Base-by-base conservation (phyloP, 805 yeast genomes). In the Candida maesae region DNA sequence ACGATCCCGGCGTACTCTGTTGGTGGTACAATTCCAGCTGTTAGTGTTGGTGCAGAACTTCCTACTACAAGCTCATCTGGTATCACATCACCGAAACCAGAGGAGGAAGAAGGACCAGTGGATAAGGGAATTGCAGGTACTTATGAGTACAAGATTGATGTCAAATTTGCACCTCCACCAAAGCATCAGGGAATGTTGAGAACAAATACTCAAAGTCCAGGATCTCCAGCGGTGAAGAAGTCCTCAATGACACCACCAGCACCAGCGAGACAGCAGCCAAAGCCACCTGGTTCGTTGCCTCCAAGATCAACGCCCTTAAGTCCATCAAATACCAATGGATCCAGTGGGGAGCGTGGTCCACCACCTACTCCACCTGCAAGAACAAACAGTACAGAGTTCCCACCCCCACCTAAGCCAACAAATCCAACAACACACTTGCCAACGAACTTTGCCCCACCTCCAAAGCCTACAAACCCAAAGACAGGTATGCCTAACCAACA, bases 81-180 rank as follows among this genome's bases (percentile, higher is more conserved):
- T 4, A 5, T 26, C 7, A 32, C 33, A 17, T 28, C 35, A 6
- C 41, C 8, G 19, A 21, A 4, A 11, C 29, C 32, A 14, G 47
- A 35, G 14, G 38, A 36, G 7, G 43, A 36, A 6, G 51, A 49
- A 26, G 44, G 38, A n/a, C 47, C 45, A 10, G 42, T 43, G 14
- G 35, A 40, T 3, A 52, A 46, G n/a, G 56, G 61, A 13, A 56
- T 70, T 31, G 55, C 70, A 4, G 71, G 71, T 0, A 16, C 45
- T 6, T 63, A 63, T 41, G 51, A 59, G 24, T 56, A 68, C 39
- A 46, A 63, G 11, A 65, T 68, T 11, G 53, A 50, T 26, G 53
- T 52, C 11, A 50, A 47, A 20, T 49, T 60, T 52, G 61, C 60
- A 17, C 65, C 68, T 8, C 68, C 68, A 8, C 67, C 67, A 40